Percentiles rank a stretch among this genome's conserved stretches.
Conservation (phyloP, 345 rosid genomes). For the Iberis pinnata region DNA sequence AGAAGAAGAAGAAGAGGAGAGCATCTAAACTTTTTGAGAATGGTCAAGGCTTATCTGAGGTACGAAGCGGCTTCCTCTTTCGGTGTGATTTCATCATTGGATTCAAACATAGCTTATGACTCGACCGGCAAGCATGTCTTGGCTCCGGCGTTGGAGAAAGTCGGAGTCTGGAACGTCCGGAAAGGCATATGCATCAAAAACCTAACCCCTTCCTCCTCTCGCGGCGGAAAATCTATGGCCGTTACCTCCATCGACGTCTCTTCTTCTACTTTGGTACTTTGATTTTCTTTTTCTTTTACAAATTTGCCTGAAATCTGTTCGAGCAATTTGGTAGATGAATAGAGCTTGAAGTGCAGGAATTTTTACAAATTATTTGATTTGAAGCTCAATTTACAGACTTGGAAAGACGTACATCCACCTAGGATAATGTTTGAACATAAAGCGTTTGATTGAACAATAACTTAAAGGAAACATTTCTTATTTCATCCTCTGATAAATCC, state of each 20-base stretch:
- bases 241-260: constrained; percentile 53
- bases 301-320: not conserved
- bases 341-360: not conserved
- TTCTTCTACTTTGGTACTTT: constrained; percentile 51
- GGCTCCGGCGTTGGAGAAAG: constrained; percentile 76
- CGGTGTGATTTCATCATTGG: constrained; percentile 58
- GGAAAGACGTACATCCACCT: too few relatives aligned
- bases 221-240: constrained; percentile 49
- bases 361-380: not conserved
- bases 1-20: not conserved
- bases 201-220: constrained; percentile 50
- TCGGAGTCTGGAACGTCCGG: constrained; percentile 89
- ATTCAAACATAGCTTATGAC: constrained; percentile 60
- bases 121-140: constrained; percentile 60
- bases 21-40: too few relatives aligned
- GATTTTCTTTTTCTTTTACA: not conserved
- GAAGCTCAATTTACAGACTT: too few relatives aligned
- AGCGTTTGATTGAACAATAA: too few relatives aligned
- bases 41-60: constrained; percentile 72
- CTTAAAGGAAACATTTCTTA: too few relatives aligned
- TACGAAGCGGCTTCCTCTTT: constrained; percentile 62
- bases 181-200: constrained; percentile 72
- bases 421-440: too few relatives aligned
- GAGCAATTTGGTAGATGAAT: not conserved
- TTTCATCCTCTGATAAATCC: too few relatives aligned